These are phyloP conservation scores for Sesbania bispinosa DNA, from an alignment of 306 rosid species.

Conservation along the genomic window DNA sequence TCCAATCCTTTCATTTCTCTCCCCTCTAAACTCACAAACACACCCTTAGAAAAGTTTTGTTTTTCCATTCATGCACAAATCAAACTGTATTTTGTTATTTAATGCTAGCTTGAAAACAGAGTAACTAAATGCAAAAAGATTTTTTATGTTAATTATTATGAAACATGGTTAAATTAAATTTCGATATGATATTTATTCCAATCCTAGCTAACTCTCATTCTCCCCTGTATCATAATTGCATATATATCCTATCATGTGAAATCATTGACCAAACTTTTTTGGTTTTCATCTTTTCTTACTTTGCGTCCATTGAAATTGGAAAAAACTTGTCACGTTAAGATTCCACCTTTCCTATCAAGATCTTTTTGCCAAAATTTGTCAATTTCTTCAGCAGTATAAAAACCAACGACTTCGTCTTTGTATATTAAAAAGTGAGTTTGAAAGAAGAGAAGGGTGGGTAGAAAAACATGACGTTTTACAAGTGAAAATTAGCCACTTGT, in stretches of 20 bases:
- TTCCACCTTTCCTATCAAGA: background rate
- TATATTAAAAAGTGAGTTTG: background rate
- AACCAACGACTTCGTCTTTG: too few species aligned
- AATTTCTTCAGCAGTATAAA: background rate
- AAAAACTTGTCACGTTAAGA: background rate
- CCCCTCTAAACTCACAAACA: too few species aligned
- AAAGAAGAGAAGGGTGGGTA: background rate
- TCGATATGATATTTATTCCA: too few species aligned
- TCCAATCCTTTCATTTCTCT: too few species aligned
- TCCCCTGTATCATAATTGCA: background rate
- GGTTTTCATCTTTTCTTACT: too few species aligned
- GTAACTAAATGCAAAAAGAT: too few species aligned
- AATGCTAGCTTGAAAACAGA: too few species aligned
- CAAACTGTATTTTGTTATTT: background rate
- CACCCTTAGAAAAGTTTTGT: too few species aligned
- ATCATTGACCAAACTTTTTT: background rate
- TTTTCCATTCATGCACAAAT: too few species aligned
- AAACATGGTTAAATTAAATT: background rate
- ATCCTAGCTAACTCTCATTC: too few species aligned
- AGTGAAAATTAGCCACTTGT: slow-evolving; percentile 4
- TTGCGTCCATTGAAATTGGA: background rate
- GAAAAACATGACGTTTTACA: too few species aligned
- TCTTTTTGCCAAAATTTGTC: slow-evolving; percentile 20
- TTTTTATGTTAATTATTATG: too few species aligned
- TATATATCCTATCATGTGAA: background rate